A percentile compares a stretch with the other conserved stretches of the same genome.
Evolutionary conservation across 208 protist species (phyloP).

Genomic region (Wallacemonas sp.): DNA sequence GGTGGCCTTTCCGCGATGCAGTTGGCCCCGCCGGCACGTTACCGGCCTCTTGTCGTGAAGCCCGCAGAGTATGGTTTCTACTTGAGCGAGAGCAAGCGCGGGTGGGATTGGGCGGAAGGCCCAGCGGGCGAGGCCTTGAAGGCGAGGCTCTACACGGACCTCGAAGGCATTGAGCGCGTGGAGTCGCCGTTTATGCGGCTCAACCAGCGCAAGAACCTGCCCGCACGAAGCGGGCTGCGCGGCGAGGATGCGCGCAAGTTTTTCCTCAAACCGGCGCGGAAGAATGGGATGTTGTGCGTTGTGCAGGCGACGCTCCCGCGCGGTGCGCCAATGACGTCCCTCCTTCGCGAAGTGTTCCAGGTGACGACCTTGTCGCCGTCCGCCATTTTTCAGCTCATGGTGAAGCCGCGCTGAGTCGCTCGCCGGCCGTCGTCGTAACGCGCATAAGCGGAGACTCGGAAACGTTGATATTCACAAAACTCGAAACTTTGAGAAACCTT

Average conservation of each 20-base stretch:
- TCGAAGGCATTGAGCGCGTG: slow-evolving; percentile 70
- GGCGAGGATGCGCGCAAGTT: slow-evolving; percentile 49
- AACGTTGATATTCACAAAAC: neutral
- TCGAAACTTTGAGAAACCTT: neutral
- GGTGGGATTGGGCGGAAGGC: slow-evolving; percentile 79
- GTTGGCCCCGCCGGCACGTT: slow-evolving; percentile 46
- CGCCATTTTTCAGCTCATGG: slow-evolving; percentile 53
- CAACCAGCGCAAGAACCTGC: slow-evolving; percentile 57
- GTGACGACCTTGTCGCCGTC: slow-evolving; percentile 68
- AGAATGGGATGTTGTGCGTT: slow-evolving; percentile 68
- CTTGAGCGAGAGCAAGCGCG: slow-evolving; percentile 61
- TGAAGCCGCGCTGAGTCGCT: slow-evolving; percentile 6
- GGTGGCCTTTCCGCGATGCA: slow-evolving; percentile 57
- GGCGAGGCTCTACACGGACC: slow-evolving; percentile 57
- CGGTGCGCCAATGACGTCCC: slow-evolving; percentile 64
- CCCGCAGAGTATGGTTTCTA: slow-evolving; percentile 51
- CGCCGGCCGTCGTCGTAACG: too few species aligned
- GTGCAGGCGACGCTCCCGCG: slow-evolving; percentile 64
- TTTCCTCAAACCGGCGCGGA: slow-evolving; percentile 76
- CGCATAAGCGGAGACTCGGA: neutral
- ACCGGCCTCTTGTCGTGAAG: slow-evolving; percentile 54
- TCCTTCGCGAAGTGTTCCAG: slow-evolving; percentile 73
- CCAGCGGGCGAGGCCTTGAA: slow-evolving; percentile 32
- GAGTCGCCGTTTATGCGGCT: slow-evolving; percentile 57
- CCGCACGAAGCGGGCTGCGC: slow-evolving; percentile 63